Evolutionary conservation across 176 grass and related monocot species (phyloP).

Genomic region (Carex parvula): DNA sequence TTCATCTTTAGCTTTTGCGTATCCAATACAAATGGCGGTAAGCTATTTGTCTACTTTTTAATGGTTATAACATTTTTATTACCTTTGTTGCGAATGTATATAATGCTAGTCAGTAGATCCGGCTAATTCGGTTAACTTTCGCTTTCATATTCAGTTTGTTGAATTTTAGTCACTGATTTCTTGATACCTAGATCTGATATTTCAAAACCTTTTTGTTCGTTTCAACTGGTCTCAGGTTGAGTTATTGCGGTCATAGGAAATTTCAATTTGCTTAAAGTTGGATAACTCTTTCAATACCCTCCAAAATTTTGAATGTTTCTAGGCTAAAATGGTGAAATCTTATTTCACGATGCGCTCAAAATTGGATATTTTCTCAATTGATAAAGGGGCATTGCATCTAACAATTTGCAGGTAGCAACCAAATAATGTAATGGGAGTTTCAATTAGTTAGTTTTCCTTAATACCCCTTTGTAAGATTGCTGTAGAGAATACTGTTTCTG

Average conservation of each 20-base stretch:
- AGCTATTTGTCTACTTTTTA: not conserved
- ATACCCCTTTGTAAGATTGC: not conserved
- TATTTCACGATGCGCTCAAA: not conserved
- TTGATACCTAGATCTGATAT: slow-evolving; percentile 16
- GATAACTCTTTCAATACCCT: not conserved
- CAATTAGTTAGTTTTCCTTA: not conserved
- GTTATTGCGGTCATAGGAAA: not conserved
- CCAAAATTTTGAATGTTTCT: not conserved
- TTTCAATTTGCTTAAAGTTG: not conserved
- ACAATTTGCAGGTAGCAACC: not conserved
- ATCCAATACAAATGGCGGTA: slow-evolving; percentile 17
- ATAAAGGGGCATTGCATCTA: slow-evolving; percentile 11
- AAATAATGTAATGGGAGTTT: not conserved
- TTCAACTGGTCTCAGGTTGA: not conserved
- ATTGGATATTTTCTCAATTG: not conserved
- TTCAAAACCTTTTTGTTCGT: not conserved
- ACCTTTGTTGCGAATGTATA: not conserved
- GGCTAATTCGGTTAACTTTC: not conserved
- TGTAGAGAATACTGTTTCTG: not conserved
- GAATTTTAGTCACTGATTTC: not conserved
- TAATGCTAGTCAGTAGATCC: not conserved
- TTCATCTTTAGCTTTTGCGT: slow-evolving; percentile 7
- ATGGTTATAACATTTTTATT: not conserved
- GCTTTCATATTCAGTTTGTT: not conserved
- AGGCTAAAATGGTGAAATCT: not conserved